Evolutionary conservation across 1,139 yeast species (phyloP).

Genomic region (Candida sojae): DNA sequence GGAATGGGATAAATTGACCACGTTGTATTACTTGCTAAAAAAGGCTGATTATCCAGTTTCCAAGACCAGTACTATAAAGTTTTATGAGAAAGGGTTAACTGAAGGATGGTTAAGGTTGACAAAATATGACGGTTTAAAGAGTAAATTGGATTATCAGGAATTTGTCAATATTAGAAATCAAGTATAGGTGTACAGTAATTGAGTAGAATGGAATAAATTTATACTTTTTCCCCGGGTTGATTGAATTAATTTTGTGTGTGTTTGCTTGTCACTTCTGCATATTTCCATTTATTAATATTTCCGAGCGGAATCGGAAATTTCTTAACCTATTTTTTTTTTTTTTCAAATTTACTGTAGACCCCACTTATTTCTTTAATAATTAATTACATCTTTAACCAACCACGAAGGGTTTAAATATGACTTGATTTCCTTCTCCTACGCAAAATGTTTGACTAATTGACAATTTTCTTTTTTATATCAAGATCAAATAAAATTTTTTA

Average conservation of each 20-base stretch:
- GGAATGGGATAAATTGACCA: slow-evolving; percentile 74
- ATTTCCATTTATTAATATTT: slow-evolving; percentile 4
- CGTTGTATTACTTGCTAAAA: slow-evolving; percentile 65
- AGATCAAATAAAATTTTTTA: background rate
- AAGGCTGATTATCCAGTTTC: slow-evolving; percentile 57
- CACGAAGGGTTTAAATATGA: background rate
- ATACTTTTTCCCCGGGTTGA: background rate
- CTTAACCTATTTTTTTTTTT: background rate
- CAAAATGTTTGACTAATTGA: background rate
- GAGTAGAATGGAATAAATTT: no score
- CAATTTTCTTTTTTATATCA: no score
- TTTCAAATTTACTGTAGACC: background rate
- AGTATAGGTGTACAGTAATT: background rate
- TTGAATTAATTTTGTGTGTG: no score
- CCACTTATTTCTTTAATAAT: background rate
- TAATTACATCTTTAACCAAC: background rate
- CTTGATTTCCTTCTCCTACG: background rate
- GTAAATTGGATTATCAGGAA: slow-evolving; percentile 27
- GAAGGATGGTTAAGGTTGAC: slow-evolving; percentile 40
- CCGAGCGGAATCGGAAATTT: slow-evolving; percentile 3
- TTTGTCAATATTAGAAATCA: slow-evolving; percentile 18
- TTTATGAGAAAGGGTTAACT: slow-evolving; percentile 30
- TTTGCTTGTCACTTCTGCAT: background rate
- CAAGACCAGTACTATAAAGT: slow-evolving; percentile 20
- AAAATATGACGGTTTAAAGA: slow-evolving; percentile 42